Conservation (phyloP, 1,284 basidiomycete species). For the Cryptococcus sp. region DNA sequence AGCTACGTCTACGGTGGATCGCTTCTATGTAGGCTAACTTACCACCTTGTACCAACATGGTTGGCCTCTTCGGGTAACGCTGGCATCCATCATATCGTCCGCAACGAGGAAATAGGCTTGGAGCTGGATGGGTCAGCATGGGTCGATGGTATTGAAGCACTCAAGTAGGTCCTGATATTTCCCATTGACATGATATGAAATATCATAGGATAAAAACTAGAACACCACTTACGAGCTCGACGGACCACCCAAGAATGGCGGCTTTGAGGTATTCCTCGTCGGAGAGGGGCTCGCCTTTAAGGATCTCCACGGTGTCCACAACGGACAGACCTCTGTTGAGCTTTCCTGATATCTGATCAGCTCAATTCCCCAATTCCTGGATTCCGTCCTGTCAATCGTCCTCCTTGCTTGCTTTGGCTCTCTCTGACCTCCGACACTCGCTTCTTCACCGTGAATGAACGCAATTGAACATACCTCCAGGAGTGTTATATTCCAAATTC, state of each 20-base stretch:
- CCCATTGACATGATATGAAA: too few relatives aligned
- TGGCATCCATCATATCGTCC: conserved; percentile 94
- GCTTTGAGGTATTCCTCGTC: conserved; percentile 86
- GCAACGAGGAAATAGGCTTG: conserved; percentile 98
- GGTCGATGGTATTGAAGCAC: not conserved
- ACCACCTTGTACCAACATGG: conserved; percentile 88
- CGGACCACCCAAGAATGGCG: conserved; percentile 90
- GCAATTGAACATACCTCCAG: conserved; percentile 55
- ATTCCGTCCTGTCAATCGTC: not conserved
- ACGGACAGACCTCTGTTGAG: conserved; percentile 94
- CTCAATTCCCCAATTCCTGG: not conserved
- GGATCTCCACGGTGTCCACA: conserved; percentile 86
- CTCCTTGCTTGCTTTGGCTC: too few relatives aligned
- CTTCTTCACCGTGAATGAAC: too few relatives aligned
- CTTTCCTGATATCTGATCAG: conserved; percentile 56
- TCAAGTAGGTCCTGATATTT: too few relatives aligned
- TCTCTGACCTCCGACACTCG: not conserved
- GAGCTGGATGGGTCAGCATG: conserved; percentile 53
- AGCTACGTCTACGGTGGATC: not conserved
- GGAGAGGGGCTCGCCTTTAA: conserved; percentile 59
- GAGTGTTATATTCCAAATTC: conserved; percentile 92
- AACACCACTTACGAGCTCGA: conserved; percentile 71
- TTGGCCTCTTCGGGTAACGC: conserved; percentile 83
- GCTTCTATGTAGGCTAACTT: conserved; percentile 9
- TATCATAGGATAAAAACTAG: not conserved